These are phyloP conservation scores for Gossypium gossypioides DNA, from an alignment of 441 rosid species.

Conservation along the genomic window DNA sequence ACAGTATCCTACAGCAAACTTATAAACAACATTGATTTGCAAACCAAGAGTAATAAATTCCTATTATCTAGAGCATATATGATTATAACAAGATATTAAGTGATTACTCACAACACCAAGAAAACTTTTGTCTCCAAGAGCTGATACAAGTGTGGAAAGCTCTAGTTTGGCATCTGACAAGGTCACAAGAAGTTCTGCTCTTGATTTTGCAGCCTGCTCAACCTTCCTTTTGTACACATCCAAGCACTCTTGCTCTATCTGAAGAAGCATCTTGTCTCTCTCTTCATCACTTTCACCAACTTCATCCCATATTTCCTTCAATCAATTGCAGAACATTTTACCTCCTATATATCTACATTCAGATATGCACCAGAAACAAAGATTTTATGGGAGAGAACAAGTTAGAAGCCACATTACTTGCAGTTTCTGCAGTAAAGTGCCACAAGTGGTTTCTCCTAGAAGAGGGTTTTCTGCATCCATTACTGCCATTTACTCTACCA, in stretches of 20 bases:
- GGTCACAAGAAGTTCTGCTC: constrained; percentile 78
- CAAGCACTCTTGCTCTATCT: constrained; percentile 88
- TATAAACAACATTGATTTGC: not conserved
- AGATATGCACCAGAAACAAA: constrained; percentile 1
- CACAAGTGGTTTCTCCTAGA: constrained; percentile 78
- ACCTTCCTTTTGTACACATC: constrained; percentile 93
- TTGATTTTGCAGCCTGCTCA: constrained; percentile 73
- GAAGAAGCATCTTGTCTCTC: constrained; percentile 80
- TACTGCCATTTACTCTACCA: constrained; percentile 47
- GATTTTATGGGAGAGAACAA: not conserved
- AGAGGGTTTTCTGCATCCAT: constrained; percentile 63
- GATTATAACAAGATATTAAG: not conserved
- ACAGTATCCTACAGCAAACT: not conserved
- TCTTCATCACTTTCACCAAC: constrained; percentile 90
- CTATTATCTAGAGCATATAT: not conserved
- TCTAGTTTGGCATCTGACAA: constrained; percentile 83
- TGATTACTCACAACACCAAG: constrained; percentile 51
- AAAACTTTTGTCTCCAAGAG: constrained; percentile 72
- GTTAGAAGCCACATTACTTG: constrained; percentile 44
- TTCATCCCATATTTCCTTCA: constrained; percentile 97
- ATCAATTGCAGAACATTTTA: constrained; percentile 3
- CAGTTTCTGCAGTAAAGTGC: constrained; percentile 72
- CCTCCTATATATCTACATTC: not conserved
- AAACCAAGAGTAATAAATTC: not conserved
- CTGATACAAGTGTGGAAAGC: constrained; percentile 62